phyloP scores from a whole-genome alignment of 139 green algal genomes.

The Spirogloea muscicola region DNA sequence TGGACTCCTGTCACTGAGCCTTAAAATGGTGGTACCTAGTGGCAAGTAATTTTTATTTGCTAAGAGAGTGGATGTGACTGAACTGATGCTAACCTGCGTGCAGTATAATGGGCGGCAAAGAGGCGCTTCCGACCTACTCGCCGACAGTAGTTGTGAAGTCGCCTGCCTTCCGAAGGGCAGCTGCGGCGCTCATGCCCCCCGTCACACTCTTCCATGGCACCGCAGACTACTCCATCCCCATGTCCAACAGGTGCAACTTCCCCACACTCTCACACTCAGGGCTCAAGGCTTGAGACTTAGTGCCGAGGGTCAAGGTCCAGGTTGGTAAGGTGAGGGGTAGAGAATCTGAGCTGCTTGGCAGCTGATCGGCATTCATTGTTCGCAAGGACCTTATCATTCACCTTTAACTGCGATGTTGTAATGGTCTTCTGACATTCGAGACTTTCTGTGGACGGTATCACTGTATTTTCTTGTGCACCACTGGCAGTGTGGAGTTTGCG shows the following conservation, averaged over 20 bases:
- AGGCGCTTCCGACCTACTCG: neutral
- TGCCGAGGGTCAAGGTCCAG: no score
- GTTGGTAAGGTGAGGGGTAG: neutral
- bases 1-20: no score
- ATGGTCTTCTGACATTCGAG: neutral
- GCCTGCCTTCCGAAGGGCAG: neutral
- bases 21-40: no score
- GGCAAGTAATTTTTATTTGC: no score
- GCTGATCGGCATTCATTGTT: neutral
- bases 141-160: neutral
- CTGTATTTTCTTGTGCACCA: neutral
- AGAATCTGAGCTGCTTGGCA: neutral
- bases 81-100: no score
- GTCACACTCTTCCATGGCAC: conserved; percentile 46
- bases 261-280: no score
- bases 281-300: no score
- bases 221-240: conserved; percentile 45
- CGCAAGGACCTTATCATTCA: no score
- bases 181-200: conserved; percentile 20
- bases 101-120: conserved; percentile 4
- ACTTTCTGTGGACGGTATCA: neutral
- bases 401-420: no score
- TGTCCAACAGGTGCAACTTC: no score
- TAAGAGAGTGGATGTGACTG: no score
- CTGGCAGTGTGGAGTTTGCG: conserved; percentile 4